Base-by-base conservation (phyloP, 352 stramenopile species). In the Globisporangium ultimum region DNA sequence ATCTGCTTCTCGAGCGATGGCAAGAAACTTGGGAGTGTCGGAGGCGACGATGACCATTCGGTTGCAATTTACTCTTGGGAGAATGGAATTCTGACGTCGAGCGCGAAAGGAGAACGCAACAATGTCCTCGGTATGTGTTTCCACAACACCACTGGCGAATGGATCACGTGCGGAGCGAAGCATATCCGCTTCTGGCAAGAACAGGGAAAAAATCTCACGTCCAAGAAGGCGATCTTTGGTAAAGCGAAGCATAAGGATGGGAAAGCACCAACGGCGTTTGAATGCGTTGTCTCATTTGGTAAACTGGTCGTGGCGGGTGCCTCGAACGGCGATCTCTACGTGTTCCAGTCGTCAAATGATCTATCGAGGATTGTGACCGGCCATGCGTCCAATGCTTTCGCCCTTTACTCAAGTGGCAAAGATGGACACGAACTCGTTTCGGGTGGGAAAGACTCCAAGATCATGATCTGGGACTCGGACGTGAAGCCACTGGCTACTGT, bases 371-470 rank as follows among this genome's bases (percentile, higher is more conserved):
- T 81, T 13, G 65, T 95, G 13, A 71, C 67, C 11, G 85, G 66
- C 0, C 87, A 96, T 51, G 61, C 65, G 0, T 34, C 68, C 5
- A 66, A 66, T 40, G 72, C 83, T 2, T 71, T 76, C 28, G 78
- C 86, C 9, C 55, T 95, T 3, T 83, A 72, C 46, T 59, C 72
- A n/a, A 63, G 61, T n/a, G 24, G 46, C 4, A 60, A 38, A 7
- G 54, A 74, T 55, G 63, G 52, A 48, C 61, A 72, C 1, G 86
- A 91, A 51, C 61, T 98, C 8, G 65, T 97, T 14, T 95, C 78
- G 22, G 93, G 88, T 0, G 77, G 87, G 18, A 96, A 96, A 58
- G 91, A 98, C 48, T 83, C 82, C 3, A 84, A 87, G 40, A 74
- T 97, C 45, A 84, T 88, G 52, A 53, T 96, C 18, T 98, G 90